phyloP scores from a whole-genome alignment of 805 yeast genomes.

The Metschnikowia reukaufii region DNA sequence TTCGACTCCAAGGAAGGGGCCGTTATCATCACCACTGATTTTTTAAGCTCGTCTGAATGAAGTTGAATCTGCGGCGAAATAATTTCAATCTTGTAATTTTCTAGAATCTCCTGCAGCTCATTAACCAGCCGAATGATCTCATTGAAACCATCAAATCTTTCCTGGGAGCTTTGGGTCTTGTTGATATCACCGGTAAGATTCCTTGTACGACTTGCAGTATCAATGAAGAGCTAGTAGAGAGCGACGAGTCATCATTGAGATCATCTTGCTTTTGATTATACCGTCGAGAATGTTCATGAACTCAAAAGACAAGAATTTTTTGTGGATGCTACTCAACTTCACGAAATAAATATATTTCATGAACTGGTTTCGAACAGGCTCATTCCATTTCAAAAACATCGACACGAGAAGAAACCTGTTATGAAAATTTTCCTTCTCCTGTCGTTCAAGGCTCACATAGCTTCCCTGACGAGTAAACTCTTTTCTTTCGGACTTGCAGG shows the following conservation, averaged over 20 bases:
- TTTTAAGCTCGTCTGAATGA: constrained; percentile 40
- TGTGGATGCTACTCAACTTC: constrained; percentile 26
- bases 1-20: constrained; percentile 72
- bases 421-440: constrained; percentile 25
- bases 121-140: constrained; percentile 26
- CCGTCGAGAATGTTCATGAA: constrained; percentile 35
- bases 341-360: constrained; percentile 40
- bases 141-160: constrained; percentile 34
- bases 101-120: constrained; percentile 31
- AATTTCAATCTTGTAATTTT: constrained; percentile 39
- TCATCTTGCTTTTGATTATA: constrained; percentile 23
- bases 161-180: constrained; percentile 14
- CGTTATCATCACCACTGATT: constrained; percentile 64
- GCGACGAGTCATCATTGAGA: constrained; percentile 51
- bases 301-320: constrained; percentile 35
- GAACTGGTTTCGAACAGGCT: constrained; percentile 32
- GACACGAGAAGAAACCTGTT: constrained; percentile 39
- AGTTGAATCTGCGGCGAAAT: constrained; percentile 46
- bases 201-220: background rate
- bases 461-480: constrained; percentile 11
- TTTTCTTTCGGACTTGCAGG: constrained; percentile 5
- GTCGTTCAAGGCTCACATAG: constrained; percentile 6
- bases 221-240: constrained; percentile 7
- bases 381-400: constrained; percentile 46
- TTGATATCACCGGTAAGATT: constrained; percentile 1